phyloP scores from a whole-genome alignment of 176 grass and related monocot species.

The Oryza rufipogon region DNA sequence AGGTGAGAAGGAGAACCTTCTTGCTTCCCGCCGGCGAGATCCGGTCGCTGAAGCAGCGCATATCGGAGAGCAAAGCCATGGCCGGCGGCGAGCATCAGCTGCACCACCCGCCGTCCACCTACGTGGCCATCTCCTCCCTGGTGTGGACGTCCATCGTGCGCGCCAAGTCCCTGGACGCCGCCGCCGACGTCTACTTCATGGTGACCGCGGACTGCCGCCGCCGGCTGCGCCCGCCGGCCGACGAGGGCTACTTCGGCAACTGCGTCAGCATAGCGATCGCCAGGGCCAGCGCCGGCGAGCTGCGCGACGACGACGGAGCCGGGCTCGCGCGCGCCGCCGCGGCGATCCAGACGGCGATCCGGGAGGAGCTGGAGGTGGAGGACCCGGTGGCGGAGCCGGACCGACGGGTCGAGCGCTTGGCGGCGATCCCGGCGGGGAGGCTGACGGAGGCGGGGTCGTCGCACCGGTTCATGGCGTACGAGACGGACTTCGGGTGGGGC shows the following conservation, averaged over 20 bases:
- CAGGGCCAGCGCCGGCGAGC: not conserved
- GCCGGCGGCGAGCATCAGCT: not conserved
- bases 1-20: conserved; percentile 31
- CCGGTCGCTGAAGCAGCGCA: conserved; percentile 33
- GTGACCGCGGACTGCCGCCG: conserved; percentile 47
- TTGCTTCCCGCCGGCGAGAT: conserved; percentile 25
- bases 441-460: conserved; percentile 27
- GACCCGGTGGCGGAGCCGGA: no score
- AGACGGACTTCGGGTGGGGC: conserved; percentile 64
- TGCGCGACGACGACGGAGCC: not conserved
- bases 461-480: conserved; percentile 50
- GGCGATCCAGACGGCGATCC: conserved; percentile 17
- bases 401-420: no score
- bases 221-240: conserved; percentile 37
- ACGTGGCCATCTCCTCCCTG: conserved; percentile 35
- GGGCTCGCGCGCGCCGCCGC: conserved; percentile 1
- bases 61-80: not conserved
- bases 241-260: conserved; percentile 54
- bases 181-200: not conserved
- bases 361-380: conserved; percentile 5
- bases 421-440: not conserved
- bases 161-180: not conserved
- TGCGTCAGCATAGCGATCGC: conserved; percentile 8
- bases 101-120: not conserved
- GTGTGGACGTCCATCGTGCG: conserved; percentile 44